Percentiles rank a stretch among this genome's conserved stretches.
Conservation (phyloP, 306 rosid genomes). For the Vigna mungo region DNA sequence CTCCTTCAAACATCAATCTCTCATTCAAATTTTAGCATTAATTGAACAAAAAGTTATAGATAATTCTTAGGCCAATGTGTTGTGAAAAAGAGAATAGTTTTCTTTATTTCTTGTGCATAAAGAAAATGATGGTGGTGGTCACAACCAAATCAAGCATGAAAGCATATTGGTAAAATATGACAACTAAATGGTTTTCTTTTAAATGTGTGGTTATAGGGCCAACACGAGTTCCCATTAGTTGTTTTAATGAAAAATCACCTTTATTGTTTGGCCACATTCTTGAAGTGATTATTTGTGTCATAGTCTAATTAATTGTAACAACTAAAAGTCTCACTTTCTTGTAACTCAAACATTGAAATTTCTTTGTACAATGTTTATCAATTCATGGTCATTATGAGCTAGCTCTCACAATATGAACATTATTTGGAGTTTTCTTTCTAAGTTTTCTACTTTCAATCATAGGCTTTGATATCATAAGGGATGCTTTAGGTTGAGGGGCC, state of each 20-base stretch:
- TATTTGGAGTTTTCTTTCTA: slow-evolving; percentile 6
- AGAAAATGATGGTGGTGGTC: neutral
- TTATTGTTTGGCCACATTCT: neutral
- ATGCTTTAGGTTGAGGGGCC: slow-evolving; percentile 30
- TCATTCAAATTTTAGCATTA: neutral
- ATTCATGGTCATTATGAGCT: slow-evolving; percentile 15
- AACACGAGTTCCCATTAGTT: neutral
- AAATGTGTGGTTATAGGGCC: neutral
- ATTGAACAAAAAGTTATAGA: neutral
- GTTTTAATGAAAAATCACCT: neutral
- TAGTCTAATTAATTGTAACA: slow-evolving; percentile 7
- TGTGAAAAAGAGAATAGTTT: neutral
- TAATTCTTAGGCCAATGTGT: neutral
- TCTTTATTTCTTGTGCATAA: neutral
- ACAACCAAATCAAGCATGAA: neutral
- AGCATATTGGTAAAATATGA: neutral
- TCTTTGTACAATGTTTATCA: neutral
- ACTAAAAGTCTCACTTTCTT: slow-evolving; percentile 19
- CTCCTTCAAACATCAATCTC: neutral
- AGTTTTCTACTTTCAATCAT: slow-evolving; percentile 17
- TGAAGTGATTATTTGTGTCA: neutral
- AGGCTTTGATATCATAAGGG: slow-evolving; percentile 1
- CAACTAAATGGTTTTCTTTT: neutral
- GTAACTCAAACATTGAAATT: slow-evolving; percentile 20
- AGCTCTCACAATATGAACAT: neutral